Conservation (phyloP, 2,329 filamentous ascomycete genomes). For the Diaporthe batatas region DNA sequence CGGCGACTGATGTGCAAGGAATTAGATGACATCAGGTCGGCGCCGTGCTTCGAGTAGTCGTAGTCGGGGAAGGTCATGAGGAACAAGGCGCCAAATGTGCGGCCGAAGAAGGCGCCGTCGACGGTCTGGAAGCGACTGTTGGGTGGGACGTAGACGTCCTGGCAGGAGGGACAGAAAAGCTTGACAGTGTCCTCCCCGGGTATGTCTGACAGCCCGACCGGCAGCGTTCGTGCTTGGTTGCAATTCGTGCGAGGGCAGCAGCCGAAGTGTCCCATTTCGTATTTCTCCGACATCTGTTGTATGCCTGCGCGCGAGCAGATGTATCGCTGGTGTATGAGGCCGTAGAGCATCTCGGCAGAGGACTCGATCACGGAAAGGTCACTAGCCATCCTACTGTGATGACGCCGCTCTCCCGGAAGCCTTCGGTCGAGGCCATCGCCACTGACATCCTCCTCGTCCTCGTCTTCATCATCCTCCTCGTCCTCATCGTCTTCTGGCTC, state of each 20-base stretch:
- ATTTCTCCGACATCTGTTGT: conserved; percentile 99
- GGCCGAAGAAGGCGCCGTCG: conserved; percentile 97
- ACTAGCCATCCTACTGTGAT: conserved; percentile 86
- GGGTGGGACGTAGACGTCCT: conserved; percentile 96
- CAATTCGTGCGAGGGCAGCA: conserved; percentile 95
- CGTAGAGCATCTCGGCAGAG: conserved; percentile 97
- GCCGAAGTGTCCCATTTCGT: conserved; percentile 96
- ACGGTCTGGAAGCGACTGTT: conserved; percentile 98
- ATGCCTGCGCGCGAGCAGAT: conserved; percentile 97
- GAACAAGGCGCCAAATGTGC: conserved; percentile 96
- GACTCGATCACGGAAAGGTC: conserved; percentile 97
- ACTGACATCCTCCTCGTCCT: conserved; percentile 79
- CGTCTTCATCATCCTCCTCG: conserved; percentile 84
- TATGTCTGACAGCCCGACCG: conserved; percentile 93
- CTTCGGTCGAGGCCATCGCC: conserved; percentile 71
- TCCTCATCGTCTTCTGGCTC: conserved; percentile 96
- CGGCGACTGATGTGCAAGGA: conserved; percentile 49
- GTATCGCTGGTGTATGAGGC: conserved; percentile 97
- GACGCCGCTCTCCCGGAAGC: conserved; percentile 75
- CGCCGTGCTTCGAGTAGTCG: conserved; percentile 81
- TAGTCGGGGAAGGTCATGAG: conserved; percentile 99
- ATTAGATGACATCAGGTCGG: conserved; percentile 64
- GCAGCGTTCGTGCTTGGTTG: conserved; percentile 88
- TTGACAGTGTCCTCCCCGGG: conserved; percentile 98
- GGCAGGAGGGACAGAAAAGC: conserved; percentile 95